Evolutionary conservation across 371 early-diverging fungal genomes (phyloP).

Genomic region (Blastocladiella emersonii): DNA sequence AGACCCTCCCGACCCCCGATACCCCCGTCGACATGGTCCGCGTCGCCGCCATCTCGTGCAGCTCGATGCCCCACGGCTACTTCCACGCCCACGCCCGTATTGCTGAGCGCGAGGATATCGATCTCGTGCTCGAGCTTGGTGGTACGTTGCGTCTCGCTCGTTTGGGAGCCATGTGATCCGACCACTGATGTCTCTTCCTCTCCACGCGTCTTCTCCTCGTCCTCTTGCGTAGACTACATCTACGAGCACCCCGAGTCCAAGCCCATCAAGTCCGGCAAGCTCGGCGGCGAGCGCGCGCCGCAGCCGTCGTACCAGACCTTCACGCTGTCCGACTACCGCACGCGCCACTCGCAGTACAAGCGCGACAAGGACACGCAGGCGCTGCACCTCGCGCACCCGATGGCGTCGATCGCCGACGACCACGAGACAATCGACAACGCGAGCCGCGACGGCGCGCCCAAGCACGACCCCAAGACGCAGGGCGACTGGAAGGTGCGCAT

Average conservation of each 20-base stretch:
- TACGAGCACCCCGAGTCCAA: background rate
- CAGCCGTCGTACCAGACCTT: background rate
- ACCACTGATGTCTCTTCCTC: too few relatives aligned
- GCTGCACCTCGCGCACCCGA: background rate
- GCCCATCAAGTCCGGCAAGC: too few relatives aligned
- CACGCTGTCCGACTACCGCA: conserved; percentile 1
- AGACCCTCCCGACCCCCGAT: background rate
- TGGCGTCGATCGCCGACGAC: background rate
- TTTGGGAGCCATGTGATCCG: too few relatives aligned
- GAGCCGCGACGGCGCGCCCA: background rate
- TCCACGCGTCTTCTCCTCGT: too few relatives aligned
- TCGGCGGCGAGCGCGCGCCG: background rate
- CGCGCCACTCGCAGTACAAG: conserved; percentile 2
- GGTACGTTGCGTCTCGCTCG: too few relatives aligned
- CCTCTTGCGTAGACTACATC: too few relatives aligned
- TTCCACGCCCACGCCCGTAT: background rate
- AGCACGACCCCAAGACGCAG: background rate
- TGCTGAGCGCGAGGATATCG: background rate
- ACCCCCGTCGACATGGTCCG: background rate
- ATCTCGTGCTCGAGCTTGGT: background rate
- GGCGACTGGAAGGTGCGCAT: background rate
- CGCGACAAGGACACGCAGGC: background rate
- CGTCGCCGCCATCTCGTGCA: background rate
- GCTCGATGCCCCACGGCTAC: background rate
- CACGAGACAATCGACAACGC: background rate